Evolutionary conservation across 2,329 filamentous ascomycete species (phyloP).

Genomic region (Ophiocordyceps robertsii): DNA sequence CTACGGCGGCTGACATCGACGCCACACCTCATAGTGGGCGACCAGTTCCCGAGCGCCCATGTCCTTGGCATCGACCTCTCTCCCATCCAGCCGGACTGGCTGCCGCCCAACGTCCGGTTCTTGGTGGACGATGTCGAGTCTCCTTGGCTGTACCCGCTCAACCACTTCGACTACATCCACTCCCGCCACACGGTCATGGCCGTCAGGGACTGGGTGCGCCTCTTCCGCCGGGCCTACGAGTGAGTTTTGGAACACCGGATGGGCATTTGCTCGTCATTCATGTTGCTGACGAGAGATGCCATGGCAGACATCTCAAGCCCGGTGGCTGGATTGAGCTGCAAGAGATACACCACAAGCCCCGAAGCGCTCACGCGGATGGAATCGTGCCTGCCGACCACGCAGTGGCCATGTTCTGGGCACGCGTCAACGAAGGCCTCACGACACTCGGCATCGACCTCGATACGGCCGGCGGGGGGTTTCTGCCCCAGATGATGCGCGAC

Average conservation of each 20-base stretch:
- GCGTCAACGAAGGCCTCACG: conserved; percentile 28
- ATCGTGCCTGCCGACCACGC: conserved; percentile 24
- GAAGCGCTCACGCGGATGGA: conserved; percentile 25
- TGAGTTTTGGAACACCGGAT: conserved; percentile 14
- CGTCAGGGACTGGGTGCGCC: conserved; percentile 38
- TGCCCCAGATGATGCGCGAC: conserved; percentile 31
- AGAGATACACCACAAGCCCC: conserved; percentile 36
- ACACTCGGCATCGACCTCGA: conserved; percentile 33
- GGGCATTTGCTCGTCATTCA: neutral
- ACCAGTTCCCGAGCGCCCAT: conserved; percentile 26
- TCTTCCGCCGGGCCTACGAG: conserved; percentile 33
- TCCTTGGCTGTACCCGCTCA: conserved; percentile 37
- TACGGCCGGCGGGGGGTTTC: conserved; percentile 23
- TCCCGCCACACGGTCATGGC: conserved; percentile 42
- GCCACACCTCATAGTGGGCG: conserved; percentile 27
- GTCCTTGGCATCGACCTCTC: conserved; percentile 32
- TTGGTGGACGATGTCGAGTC: conserved; percentile 44
- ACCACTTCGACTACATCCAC: conserved; percentile 48
- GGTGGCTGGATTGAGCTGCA: conserved; percentile 43
- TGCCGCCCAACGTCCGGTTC: conserved; percentile 42
- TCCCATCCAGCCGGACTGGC: conserved; percentile 34
- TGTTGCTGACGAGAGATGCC: neutral
- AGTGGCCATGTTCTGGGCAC: conserved; percentile 31
- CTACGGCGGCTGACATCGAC: neutral
- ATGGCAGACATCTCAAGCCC: conserved; percentile 32